phyloP scores from a whole-genome alignment of 306 rosid species.

The Ceratonia siliqua region DNA sequence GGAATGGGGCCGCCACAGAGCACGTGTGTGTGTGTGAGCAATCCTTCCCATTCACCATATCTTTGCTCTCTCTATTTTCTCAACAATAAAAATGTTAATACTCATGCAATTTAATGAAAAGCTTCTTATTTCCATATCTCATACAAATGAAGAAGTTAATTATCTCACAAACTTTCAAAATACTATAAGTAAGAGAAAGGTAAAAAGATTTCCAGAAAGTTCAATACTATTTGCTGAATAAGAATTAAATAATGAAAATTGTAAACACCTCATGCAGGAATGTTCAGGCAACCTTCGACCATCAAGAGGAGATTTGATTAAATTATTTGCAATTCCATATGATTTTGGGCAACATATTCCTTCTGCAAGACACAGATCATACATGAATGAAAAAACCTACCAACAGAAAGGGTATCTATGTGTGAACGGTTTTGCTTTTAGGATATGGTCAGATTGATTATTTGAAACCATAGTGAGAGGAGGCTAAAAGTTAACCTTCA shows the following conservation, averaged over 20 bases:
- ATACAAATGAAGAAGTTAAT: conserved; percentile 21
- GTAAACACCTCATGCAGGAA: conserved; percentile 52
- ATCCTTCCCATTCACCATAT: too few species aligned
- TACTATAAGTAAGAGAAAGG: conserved; percentile 18
- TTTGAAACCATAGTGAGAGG: neutral
- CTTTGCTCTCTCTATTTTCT: too few species aligned
- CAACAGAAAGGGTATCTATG: neutral
- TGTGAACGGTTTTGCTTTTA: neutral
- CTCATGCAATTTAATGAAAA: neutral
- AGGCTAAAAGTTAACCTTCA: neutral
- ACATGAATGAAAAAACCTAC: conserved; percentile 41
- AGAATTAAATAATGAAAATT: conserved; percentile 25
- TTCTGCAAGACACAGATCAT: conserved; percentile 55
- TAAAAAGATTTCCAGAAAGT: conserved; percentile 9
- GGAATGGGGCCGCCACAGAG: too few species aligned
- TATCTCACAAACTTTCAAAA: conserved; percentile 11
- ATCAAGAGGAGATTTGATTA: conserved; percentile 57
- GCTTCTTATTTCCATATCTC: conserved; percentile 4
- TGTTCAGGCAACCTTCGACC: conserved; percentile 54
- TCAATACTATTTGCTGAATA: conserved; percentile 1
- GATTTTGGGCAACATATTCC: conserved; percentile 57
- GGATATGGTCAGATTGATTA: neutral
- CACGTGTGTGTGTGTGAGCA: too few species aligned
- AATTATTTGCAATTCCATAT: conserved; percentile 50
- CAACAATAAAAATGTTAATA: neutral